Evolutionary conservation across 345 rosid genomes (phyloP), one percentile per base, ranked within the genome.

Genomic region (Cardiospermum halicacabum): DNA sequence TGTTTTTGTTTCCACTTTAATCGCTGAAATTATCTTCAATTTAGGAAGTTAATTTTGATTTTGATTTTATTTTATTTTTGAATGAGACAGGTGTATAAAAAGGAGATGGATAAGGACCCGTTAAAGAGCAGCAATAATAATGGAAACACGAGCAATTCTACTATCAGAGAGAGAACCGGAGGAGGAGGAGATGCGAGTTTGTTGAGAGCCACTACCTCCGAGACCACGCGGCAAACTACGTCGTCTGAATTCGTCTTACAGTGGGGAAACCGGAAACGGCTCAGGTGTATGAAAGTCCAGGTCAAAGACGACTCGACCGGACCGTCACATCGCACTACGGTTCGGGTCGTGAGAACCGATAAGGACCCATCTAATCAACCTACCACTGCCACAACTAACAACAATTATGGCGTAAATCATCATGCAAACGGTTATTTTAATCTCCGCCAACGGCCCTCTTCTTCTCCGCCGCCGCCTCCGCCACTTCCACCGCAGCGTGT

Each of bases 221-320:
- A 74, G 49, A 37, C 62, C 60, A 26, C 48, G 9, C 60, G 78
- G 55, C 74, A 69, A 55, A 54, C 78, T 58, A 45, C 80, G 62
- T 50, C 81, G 69, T 56, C 91, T 3, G 85, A 86, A 70, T 81
- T 86, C 30, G 78, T 69, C 22, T 70, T 82, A 65, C 92, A 84
- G 82, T 86, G 92, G 92, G 92, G 92, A 21, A 84, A 72, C 67
- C 81, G 92, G 77, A 86, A 86, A 66, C 81, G 92, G 12, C 84
- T 82, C 10, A 67, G 89, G 84, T 86, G 89, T 63, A 86, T 82
- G 92, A 86, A 86, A 76, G 72, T 82, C 51, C 89, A 81, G 69
- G 77, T 62, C 55, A 86, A 71, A 54, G 89, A 82, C 72, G 83
- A 77, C 31, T 61, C 76, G 25, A 54, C 75, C 47, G 56, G 75